Evolutionary conservation across 306 rosid species (phyloP).

Genomic region (Rosa chinensis): DNA sequence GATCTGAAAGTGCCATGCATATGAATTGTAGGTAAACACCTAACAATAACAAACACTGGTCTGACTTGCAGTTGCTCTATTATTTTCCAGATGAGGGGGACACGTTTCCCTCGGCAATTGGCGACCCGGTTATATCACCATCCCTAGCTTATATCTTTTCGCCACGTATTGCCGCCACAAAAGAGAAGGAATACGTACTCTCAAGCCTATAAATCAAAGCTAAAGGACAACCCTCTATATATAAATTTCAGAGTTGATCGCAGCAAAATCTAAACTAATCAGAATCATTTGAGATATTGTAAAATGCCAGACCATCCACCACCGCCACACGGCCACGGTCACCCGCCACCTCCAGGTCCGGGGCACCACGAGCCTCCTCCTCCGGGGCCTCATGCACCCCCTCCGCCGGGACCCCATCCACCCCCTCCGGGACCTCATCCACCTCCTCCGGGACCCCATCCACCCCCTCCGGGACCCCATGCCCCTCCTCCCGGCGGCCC

Average conservation of each 20-base stretch:
- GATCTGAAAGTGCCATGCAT: background rate
- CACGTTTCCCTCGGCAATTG: background rate
- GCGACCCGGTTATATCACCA: background rate
- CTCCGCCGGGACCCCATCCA: background rate
- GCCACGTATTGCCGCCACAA: background rate
- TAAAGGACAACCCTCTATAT: background rate
- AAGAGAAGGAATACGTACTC: background rate
- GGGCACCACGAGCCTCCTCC: background rate
- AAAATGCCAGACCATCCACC: conserved; percentile 14
- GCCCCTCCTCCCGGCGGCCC: conserved; percentile 23
- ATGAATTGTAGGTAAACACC: background rate
- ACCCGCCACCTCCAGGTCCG: conserved; percentile 8
- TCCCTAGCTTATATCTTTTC: background rate
- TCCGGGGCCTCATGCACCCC: background rate
- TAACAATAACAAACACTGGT: background rate
- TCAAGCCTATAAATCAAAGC: background rate
- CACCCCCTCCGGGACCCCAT: conserved; percentile 34
- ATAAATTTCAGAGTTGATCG: background rate
- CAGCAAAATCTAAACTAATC: background rate
- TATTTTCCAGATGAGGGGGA: background rate
- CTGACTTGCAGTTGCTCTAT: background rate
- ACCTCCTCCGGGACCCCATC: conserved; percentile 41
- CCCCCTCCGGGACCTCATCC: conserved; percentile 36
- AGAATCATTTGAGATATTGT: background rate
- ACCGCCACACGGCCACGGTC: conserved; percentile 6